Base-by-base conservation (phyloP, 2,329 filamentous ascomycete species). In the Neophaeococcomyces mojaviensis region DNA sequence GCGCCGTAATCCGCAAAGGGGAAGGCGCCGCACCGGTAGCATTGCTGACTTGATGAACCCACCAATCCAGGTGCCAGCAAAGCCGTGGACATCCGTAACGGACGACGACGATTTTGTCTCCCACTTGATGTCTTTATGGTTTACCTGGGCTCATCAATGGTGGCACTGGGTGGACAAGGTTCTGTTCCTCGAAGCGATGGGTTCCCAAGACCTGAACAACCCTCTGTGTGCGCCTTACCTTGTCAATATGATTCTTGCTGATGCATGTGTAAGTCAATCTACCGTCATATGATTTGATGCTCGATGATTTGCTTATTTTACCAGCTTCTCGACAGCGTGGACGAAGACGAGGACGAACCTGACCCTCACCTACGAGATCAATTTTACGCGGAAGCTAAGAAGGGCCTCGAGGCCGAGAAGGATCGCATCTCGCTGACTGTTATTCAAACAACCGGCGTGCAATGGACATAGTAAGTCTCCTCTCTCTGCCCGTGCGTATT, bases 111-210 rank as follows among this genome's bases (percentile, higher is more conserved):
- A 58, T 32, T 52, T 63, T 9, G 59, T 64, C 2, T 63, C 61
- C 0, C 61, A 64, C 32, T 44, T 65, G 30, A 45, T 64, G 2
- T 63, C 61, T 3, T 42, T 64, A 9, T 64, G 59, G 51, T 55
- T 64, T 15, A 61, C 61, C 6, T 64, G 62, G 61, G 56, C 52
- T 16, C 58, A 60, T 41, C 54, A 48, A 8, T 54, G 57, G 16
- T 58, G 55, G 38, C 52, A 61, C 42, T 62, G 59, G 58, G 47
- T 65, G 30, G 59, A 65, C 31, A 50, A 52, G 13, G 56, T 60
- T 20, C 28, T 61, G 15, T 66, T 67, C 40, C 44, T 67, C 7
- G 50, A 55, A 22, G 62, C 61, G 32, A 67, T 67, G 64, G 52
- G 50, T 46, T 51, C 58, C 12, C 58, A 58, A 3, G 49, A 60